phyloP scores from a whole-genome alignment of 352 stramenopile genomes.

The Hyaloperonospora brassicae region DNA sequence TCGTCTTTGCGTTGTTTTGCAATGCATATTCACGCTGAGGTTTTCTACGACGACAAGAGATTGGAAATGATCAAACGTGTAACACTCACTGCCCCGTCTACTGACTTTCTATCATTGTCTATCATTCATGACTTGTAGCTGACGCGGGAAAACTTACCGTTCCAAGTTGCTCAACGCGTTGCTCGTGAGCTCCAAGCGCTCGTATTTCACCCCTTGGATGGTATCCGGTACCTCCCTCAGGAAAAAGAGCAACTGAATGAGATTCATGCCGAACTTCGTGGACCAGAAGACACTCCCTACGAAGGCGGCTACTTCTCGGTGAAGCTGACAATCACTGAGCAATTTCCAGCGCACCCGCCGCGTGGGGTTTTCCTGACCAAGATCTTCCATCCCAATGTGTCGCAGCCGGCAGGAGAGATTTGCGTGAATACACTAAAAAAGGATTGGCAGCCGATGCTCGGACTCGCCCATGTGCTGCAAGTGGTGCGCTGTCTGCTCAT shows the following conservation, averaged over 20 bases:
- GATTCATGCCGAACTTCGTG: constrained; percentile 94
- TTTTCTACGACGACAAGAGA: too few relatives aligned
- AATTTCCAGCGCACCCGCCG: constrained; percentile 79
- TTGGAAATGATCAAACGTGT: too few relatives aligned
- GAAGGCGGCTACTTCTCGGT: constrained; percentile 93
- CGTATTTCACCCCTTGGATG: constrained; percentile 83
- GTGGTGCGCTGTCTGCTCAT: constrained; percentile 99
- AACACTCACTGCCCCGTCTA: too few relatives aligned
- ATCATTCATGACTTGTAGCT: constrained; percentile 12
- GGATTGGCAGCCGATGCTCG: constrained; percentile 93
- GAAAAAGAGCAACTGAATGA: constrained; percentile 87
- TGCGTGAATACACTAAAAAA: constrained; percentile 99
- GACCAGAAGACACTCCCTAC: constrained; percentile 96
- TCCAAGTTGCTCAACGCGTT: constrained; percentile 89
- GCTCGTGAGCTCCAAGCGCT: constrained; percentile 90
- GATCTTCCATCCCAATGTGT: constrained; percentile 99
- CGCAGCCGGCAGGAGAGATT: constrained; percentile 93
- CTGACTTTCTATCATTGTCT: too few relatives aligned
- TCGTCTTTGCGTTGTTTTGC: too few relatives aligned
- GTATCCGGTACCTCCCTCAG: constrained; percentile 89
- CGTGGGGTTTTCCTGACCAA: constrained; percentile 97
- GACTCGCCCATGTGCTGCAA: constrained; percentile 94
- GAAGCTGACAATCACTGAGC: constrained; percentile 89
- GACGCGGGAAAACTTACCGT: constrained; percentile 59
- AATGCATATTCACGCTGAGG: too few relatives aligned